Evolutionary conservation across 805 yeast genomes (phyloP), one percentile per base, ranked within the genome.

Genomic region (Starmera caribaea): DNA sequence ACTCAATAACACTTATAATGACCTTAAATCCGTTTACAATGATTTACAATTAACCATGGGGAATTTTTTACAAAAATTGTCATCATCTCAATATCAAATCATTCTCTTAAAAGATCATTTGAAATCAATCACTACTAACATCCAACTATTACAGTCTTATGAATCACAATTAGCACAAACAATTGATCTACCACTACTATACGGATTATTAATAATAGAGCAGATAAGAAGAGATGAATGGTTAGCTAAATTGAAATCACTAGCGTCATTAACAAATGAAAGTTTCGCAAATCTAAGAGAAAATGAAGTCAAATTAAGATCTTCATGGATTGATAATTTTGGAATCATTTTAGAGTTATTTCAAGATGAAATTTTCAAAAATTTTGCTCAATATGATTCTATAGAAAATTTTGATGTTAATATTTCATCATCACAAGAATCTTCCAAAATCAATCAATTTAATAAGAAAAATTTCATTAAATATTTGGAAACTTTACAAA

Each of bases 171-270:
- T 50, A 17, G 49, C 70, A 4, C 57, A 57, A 29, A 74, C 81
- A 1, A 66, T 74, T 12, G 92, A 84, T 53, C 53, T 84, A 24
- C 95, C 95, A 0, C 53, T 82, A 11, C 58, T 82, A 1, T 81
- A 82, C 54, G 92, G 92, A 1, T 62, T 81, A n/a, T 71, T 76
- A 56, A 45, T 81, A 3, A 68, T 82, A 36, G 89, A 83, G 46
- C 66, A 63, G 35, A 61, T 80, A 38, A 64, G 86, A 38, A 73
- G 81, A 47, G 60, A 63, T 36, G 74, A 73, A 46, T 80, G 87
- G 83, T 59, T 53, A 53, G 53, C 41, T 12, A 48, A 58, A 30
- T 39, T 61, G n/a, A 50, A 54, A 30, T 26, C 38, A 11, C 42
- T 52, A 14, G 46, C 54, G 1, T 37, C 50, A 28, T 69, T 66